A percentile compares a stretch with the other conserved stretches of the same genome.
phyloP scores from a whole-genome alignment of 371 early-diverging fungal species.

The Saksenaea vasiformis region DNA sequence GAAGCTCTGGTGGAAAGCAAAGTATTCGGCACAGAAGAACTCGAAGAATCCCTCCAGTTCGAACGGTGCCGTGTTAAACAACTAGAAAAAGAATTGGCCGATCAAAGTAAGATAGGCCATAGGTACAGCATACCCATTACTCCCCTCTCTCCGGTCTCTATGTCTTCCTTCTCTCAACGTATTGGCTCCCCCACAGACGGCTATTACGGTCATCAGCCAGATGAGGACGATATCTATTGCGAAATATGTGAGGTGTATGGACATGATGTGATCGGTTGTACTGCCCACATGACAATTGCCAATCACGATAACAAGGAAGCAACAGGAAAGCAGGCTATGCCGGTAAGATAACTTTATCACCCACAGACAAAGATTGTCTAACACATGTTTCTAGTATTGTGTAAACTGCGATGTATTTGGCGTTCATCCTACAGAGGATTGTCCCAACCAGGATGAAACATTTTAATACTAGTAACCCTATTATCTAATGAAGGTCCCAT shows the following conservation, averaged over 20 bases:
- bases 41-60: slow-evolving; percentile 48
- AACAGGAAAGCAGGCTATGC: slow-evolving; percentile 2
- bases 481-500: neutral
- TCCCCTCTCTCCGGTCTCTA: slow-evolving; percentile 6
- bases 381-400: slow-evolving; percentile 49
- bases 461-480: slow-evolving; percentile 30
- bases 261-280: slow-evolving; percentile 62
- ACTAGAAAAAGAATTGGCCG: slow-evolving; percentile 10
- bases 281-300: slow-evolving; percentile 30
- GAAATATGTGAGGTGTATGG: slow-evolving; percentile 65
- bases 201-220: neutral
- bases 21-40: slow-evolving; percentile 69
- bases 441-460: slow-evolving; percentile 64
- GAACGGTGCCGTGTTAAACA: slow-evolving; percentile 16
- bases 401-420: slow-evolving; percentile 70
- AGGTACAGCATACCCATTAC: slow-evolving; percentile 12
- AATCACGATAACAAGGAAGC: neutral
- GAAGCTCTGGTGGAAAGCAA: slow-evolving; percentile 40
- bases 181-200: neutral
- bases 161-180: slow-evolving; percentile 5
- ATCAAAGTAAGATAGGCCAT: neutral
- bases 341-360: neutral
- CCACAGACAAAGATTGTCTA: neutral
- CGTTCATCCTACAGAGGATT: slow-evolving; percentile 64
- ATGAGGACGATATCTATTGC: slow-evolving; percentile 36